Percentiles rank a stretch among this genome's conserved stretches.
Conservation (phyloP, 2,329 filamentous ascomycete species). For the Ceratocystis papillata region DNA sequence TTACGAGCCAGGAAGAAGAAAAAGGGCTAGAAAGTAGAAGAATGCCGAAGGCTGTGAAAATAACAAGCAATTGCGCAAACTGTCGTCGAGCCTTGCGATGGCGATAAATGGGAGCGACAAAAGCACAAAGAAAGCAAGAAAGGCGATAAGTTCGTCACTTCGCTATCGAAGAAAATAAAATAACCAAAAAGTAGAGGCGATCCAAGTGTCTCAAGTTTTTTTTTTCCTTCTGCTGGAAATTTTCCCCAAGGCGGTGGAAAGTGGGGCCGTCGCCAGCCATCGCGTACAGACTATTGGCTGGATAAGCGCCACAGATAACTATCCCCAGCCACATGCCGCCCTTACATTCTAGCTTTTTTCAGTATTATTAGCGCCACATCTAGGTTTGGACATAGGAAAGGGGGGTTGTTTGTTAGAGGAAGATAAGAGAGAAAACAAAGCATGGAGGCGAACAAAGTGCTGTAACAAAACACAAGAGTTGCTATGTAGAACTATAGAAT, state of each 20-base stretch:
- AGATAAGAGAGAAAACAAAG: too few relatives aligned
- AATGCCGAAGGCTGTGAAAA: not conserved
- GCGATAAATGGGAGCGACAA: not conserved
- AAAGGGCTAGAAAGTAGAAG: conserved; percentile 5
- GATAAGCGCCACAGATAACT: conserved; percentile 21
- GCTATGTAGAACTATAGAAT: too few relatives aligned
- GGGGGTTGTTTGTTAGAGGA: not conserved
- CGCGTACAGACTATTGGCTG: conserved; percentile 15
- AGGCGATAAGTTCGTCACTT: conserved; percentile 19
- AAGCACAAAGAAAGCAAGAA: not conserved
- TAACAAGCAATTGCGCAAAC: not conserved
- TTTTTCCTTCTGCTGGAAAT: conserved; percentile 19
- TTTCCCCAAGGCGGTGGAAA: conserved; percentile 23
- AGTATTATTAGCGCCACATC: not conserved
- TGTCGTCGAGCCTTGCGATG: conserved; percentile 10
- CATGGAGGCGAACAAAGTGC: too few relatives aligned
- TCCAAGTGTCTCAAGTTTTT: conserved; percentile 24
- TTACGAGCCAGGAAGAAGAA: conserved; percentile 25
- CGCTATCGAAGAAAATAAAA: not conserved
- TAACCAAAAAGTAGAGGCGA: conserved; percentile 15
- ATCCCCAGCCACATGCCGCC: conserved; percentile 13
- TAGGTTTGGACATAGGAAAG: not conserved
- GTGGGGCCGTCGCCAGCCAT: conserved; percentile 21
- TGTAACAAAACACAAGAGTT: too few relatives aligned
- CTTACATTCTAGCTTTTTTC: not conserved